Conservation (phyloP, 257 asterid species). For the Solanum virginianum region DNA sequence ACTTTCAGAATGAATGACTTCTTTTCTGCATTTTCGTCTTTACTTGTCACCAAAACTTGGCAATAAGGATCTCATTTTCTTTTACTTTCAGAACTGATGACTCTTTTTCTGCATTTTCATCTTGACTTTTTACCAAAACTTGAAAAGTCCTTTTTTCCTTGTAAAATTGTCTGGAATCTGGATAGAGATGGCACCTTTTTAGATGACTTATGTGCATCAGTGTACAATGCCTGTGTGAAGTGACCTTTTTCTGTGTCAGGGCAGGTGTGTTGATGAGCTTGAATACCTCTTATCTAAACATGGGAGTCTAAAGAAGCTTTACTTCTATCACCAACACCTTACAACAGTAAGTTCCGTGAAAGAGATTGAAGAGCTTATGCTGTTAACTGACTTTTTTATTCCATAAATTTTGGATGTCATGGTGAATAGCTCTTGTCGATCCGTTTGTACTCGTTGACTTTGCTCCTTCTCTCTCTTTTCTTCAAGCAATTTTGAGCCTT, state of each 20-base stretch:
- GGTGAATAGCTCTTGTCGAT: not conserved
- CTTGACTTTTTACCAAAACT: not conserved
- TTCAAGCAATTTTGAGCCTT: not conserved
- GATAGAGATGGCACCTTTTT: not conserved
- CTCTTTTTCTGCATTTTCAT: not conserved
- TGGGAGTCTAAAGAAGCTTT: conserved; percentile 91
- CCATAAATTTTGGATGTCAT: not conserved
- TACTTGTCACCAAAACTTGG: not conserved
- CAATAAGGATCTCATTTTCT: not conserved
- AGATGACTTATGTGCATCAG: not conserved
- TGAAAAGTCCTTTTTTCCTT: not conserved
- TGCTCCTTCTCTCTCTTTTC: not conserved
- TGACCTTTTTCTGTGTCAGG: conserved; percentile 12
- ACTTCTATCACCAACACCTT: conserved; percentile 97
- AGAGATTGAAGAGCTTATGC: not conserved
- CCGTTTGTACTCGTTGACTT: not conserved
- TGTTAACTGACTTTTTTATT: not conserved
- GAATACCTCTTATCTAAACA: conserved; percentile 75
- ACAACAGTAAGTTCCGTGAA: conserved; percentile 53
- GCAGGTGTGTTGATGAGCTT: conserved; percentile 97
- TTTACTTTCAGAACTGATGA: not conserved
- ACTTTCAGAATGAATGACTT: not conserved
- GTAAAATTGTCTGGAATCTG: not conserved
- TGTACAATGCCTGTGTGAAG: conserved; percentile 5
- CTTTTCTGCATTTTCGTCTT: not conserved